Conservation (phyloP, 1,139 yeast species). For the Taphrina betulina region DNA sequence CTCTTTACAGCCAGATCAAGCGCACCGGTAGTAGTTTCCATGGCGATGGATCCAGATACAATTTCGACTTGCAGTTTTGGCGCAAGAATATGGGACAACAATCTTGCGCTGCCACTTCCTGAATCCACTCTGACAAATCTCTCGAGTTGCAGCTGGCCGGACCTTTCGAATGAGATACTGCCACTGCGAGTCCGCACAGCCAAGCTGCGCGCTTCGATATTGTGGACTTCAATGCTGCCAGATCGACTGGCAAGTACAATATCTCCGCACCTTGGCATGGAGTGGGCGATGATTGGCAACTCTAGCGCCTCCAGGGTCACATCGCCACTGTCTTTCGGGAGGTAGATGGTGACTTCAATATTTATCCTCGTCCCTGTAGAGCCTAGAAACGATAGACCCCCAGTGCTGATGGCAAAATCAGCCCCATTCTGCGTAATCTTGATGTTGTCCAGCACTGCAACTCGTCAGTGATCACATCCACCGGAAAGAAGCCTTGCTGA, state of each 20-base stretch:
- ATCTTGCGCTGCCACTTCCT: constrained; percentile 6
- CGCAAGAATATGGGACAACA: not conserved
- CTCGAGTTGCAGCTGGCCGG: not conserved
- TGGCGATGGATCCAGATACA: constrained; percentile 2
- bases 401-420: not conserved
- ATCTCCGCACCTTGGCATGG: not conserved
- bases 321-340: constrained; percentile 2
- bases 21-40: not conserved
- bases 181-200: constrained; percentile 1
- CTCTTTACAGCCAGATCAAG: not conserved
- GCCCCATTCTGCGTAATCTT: not conserved
- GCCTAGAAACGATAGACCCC: constrained; percentile 4
- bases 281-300: constrained; percentile 1
- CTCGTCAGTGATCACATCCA: not conserved
- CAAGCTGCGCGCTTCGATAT: constrained; percentile 6
- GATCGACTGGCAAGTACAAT: not conserved
- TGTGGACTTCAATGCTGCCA: not conserved
- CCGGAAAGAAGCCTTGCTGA: not conserved
- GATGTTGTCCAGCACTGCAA: not conserved
- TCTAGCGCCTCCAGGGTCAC: not conserved
- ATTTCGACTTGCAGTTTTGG: not conserved
- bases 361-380: constrained; percentile 2
- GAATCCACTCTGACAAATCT: not conserved
- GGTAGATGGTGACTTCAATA: constrained; percentile 3
- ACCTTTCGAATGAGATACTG: not conserved